These are phyloP conservation scores for Tulasnella sp. DNA, from an alignment of 768 basidiomycete genomes.

Conservation along the genomic window DNA sequence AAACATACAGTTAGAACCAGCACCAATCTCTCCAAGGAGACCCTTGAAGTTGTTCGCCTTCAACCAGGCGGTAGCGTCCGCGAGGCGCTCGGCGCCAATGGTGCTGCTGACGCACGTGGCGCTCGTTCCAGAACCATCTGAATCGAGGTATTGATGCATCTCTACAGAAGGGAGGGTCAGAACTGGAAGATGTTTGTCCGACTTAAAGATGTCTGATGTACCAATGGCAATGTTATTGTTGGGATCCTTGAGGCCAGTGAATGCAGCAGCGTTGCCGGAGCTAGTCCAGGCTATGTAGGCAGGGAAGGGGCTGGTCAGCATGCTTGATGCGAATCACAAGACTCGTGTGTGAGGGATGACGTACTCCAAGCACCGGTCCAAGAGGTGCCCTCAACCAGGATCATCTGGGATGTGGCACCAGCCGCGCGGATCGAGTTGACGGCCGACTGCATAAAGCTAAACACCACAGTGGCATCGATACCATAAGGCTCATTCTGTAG, in stretches of 20 bases:
- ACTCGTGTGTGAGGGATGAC: slow-evolving; percentile 22
- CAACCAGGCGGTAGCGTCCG: slow-evolving; percentile 48
- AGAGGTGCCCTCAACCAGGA: slow-evolving; percentile 34
- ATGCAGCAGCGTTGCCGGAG: slow-evolving; percentile 46
- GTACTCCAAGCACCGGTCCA: slow-evolving; percentile 53
- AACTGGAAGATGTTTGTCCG: neutral
- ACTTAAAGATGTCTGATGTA: slow-evolving; percentile 30
- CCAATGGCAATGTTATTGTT: slow-evolving; percentile 51
- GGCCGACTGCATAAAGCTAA: slow-evolving; percentile 51
- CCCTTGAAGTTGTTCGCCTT: slow-evolving; percentile 49
- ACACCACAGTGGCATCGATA: slow-evolving; percentile 42
- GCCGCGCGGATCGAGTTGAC: slow-evolving; percentile 52
- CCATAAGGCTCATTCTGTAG: slow-evolving; percentile 50
- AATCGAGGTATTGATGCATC: slow-evolving; percentile 65
- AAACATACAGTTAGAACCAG: slow-evolving; percentile 29
- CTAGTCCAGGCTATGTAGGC: slow-evolving; percentile 42
- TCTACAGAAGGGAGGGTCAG: slow-evolving; percentile 32
- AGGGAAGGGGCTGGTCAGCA: neutral
- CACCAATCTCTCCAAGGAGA: slow-evolving; percentile 54
- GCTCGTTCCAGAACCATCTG: slow-evolving; percentile 44
- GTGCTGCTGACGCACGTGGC: slow-evolving; percentile 47
- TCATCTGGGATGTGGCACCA: slow-evolving; percentile 43
- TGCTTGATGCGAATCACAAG: neutral
- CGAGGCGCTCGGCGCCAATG: slow-evolving; percentile 48
- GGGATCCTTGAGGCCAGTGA: slow-evolving; percentile 46